Conservation (phyloP, 2,329 filamentous ascomycete species). For the Tolypocladium ovalisporum region DNA sequence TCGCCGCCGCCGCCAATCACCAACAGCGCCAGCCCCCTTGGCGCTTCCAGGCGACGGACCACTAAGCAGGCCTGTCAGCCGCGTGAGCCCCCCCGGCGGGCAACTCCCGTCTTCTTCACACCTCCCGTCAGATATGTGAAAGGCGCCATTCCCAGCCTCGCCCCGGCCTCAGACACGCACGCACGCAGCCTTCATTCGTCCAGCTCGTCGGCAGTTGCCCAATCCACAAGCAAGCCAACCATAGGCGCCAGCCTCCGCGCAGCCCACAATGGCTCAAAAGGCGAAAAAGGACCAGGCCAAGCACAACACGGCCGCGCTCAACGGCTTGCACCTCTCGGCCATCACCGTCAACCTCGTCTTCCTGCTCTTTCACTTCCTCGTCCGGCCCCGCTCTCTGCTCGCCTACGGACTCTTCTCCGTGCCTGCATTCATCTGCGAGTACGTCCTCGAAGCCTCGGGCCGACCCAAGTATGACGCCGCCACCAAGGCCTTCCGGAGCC, state of each 20-base stretch:
- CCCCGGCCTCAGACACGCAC: background rate
- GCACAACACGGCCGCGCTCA: slow-evolving; percentile 66
- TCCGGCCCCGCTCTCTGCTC: slow-evolving; percentile 51
- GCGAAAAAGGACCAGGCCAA: slow-evolving; percentile 59
- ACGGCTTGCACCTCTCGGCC: slow-evolving; percentile 71
- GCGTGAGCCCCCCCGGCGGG: background rate
- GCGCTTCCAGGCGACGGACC: background rate
- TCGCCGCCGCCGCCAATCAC: background rate
- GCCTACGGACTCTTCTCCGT: slow-evolving; percentile 62
- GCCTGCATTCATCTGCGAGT: slow-evolving; percentile 70
- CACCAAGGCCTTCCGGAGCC: slow-evolving; percentile 55
- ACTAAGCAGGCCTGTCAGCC: background rate
- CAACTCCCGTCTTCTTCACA: background rate
- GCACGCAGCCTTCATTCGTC: background rate
- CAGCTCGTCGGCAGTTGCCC: background rate
- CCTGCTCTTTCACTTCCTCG: slow-evolving; percentile 58
- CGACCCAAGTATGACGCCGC: slow-evolving; percentile 61
- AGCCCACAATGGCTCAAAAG: slow-evolving; percentile 45
- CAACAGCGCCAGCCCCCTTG: background rate
- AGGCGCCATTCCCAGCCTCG: background rate
- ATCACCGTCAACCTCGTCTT: slow-evolving; percentile 63
- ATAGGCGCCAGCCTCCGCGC: background rate
- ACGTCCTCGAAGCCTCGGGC: slow-evolving; percentile 73
- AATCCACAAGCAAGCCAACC: background rate
- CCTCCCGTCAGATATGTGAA: background rate